A percentile compares a stretch with the other conserved stretches of the same genome.
These are phyloP conservation scores for Sporodiniella umbellata DNA, from an alignment of 371 early-diverging fungal genomes.

Conservation along the genomic window DNA sequence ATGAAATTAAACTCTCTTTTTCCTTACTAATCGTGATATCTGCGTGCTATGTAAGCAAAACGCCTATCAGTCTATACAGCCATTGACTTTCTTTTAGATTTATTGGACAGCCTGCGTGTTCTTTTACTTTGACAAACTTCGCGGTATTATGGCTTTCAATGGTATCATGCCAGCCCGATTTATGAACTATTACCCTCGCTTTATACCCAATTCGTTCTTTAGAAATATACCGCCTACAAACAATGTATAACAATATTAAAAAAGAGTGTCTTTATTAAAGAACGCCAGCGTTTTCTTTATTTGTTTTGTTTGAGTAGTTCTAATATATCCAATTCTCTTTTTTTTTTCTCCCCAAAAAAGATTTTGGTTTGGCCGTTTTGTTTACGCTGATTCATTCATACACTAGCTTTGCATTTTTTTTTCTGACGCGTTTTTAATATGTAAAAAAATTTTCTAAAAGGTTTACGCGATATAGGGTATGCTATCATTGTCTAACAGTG, in stretches of 20 bases:
- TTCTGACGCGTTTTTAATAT: not conserved
- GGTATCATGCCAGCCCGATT: constrained; percentile 1
- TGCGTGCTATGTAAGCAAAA: constrained; percentile 28
- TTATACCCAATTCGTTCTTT: not conserved
- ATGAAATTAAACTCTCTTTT: constrained; percentile 35
- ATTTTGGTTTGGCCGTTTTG: too few species aligned
- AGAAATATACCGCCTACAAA: not conserved
- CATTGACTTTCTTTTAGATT: constrained; percentile 6
- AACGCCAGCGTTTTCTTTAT: constrained; percentile 9
- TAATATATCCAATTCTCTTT: constrained; percentile 1
- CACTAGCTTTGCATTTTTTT: not conserved
- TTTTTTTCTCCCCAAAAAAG: not conserved
- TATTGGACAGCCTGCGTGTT: constrained; percentile 40
- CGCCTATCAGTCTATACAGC: not conserved
- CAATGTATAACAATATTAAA: not conserved
- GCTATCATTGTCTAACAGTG: constrained; percentile 29
- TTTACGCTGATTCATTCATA: too few species aligned
- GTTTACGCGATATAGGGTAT: constrained; percentile 48
- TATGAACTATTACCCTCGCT: constrained; percentile 6
- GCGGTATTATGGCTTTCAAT: constrained; percentile 5
- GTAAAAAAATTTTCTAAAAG: not conserved
- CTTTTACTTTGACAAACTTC: constrained; percentile 35
- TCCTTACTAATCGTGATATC: constrained; percentile 25
- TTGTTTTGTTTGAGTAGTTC: not conserved
- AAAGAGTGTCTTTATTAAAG: not conserved